These are phyloP conservation scores for Eucalyptus paniculata DNA, from an alignment of 345 rosid genomes.

Conservation along the genomic window DNA sequence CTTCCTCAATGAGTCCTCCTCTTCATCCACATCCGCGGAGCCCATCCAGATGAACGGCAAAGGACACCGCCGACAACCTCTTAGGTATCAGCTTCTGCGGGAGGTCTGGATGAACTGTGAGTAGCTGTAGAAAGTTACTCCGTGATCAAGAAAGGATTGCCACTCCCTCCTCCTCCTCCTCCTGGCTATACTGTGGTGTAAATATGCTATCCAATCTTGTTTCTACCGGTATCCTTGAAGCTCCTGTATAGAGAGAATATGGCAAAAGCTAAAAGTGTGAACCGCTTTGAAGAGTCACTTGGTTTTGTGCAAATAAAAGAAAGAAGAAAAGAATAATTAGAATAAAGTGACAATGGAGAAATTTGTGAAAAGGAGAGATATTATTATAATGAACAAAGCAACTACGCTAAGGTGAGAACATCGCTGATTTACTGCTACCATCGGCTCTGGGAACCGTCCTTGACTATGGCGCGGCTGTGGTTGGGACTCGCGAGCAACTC, in stretches of 20 bases:
- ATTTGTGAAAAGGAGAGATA: not conserved
- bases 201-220: not conserved
- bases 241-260: not conserved
- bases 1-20: conserved; percentile 7
- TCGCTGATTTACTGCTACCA: not conserved
- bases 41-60: conserved; percentile 22
- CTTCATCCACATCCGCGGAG: conserved; percentile 9
- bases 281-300: not conserved
- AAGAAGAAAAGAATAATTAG: not conserved
- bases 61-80: not conserved
- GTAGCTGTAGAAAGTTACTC: not conserved
- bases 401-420: not conserved
- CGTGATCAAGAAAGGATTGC: not conserved
- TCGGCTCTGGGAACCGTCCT: not conserved
- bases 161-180: not conserved
- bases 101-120: conserved; percentile 50
- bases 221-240: not conserved
- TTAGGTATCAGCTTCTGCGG: conserved; percentile 65
- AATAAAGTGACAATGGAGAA: not conserved
- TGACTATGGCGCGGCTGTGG: not conserved
- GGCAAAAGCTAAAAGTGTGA: not conserved
- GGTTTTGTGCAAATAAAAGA: not conserved
- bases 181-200: not conserved
- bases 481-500: not conserved
- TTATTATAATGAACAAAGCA: not conserved